Conservation (phyloP, 108 stramenopile genomes). For the Fragilaria radians region DNA sequence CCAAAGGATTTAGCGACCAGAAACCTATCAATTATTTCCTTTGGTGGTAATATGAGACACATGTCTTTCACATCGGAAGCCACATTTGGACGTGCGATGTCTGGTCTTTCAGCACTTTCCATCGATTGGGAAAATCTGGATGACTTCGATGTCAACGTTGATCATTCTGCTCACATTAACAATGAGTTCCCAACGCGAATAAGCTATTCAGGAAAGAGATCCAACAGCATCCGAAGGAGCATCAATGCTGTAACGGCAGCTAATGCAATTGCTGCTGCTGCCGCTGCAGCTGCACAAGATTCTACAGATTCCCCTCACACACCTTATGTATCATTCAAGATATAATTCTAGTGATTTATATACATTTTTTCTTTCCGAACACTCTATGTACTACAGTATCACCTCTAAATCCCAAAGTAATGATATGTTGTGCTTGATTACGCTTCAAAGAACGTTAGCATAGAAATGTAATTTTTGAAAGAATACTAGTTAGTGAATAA, state of each 20-base stretch:
- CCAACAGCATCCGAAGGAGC: not conserved
- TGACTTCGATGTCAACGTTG: constrained; percentile 85
- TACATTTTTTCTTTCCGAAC: not conserved
- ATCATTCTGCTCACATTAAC: constrained; percentile 81
- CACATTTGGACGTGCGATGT: constrained; percentile 86
- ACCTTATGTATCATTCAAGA: not conserved
- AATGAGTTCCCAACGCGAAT: constrained; percentile 16
- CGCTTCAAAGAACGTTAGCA: not conserved
- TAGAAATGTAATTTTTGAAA: not conserved
- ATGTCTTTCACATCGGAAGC: constrained; percentile 41
- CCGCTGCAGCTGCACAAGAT: not conserved
- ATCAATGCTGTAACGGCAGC: not conserved
- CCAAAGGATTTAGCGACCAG: constrained; percentile 3
- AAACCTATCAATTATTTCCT: constrained; percentile 40
- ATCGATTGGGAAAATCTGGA: constrained; percentile 93
- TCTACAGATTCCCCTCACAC: not conserved
- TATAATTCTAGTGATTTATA: not conserved
- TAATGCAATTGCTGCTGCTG: not conserved
- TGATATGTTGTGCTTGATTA: not conserved
- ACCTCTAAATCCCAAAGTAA: not conserved
- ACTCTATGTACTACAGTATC: not conserved
- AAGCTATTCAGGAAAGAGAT: not conserved
- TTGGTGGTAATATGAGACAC: constrained; percentile 30
- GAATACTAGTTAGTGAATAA: not conserved
- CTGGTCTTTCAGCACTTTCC: constrained; percentile 74